phyloP scores from a whole-genome alignment of 2,329 filamentous ascomycete species.

The Aspergillus quadricinctus region DNA sequence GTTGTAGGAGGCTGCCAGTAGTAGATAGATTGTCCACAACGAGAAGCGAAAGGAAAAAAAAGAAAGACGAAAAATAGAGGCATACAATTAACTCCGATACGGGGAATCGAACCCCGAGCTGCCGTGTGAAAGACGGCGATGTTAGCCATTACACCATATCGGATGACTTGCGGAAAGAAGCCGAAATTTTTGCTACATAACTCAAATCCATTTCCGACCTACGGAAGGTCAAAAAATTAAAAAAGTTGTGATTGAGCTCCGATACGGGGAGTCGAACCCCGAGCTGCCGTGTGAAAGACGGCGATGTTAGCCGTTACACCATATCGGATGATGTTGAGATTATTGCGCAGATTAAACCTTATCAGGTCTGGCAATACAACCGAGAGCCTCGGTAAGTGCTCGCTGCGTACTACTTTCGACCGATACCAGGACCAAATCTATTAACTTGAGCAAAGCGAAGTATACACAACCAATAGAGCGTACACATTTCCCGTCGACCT shows the following conservation, averaged over 20 bases:
- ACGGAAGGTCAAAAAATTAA: too few relatives aligned
- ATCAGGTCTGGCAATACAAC: too few relatives aligned
- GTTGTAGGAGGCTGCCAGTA: background rate
- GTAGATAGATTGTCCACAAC: background rate
- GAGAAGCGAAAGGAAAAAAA: background rate
- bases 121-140: background rate
- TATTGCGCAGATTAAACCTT: rapidly evolving
- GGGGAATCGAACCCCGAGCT: background rate
- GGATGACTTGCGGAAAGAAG: background rate
- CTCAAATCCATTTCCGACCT: too few relatives aligned
- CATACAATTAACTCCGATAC: background rate
- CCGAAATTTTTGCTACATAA: background rate
- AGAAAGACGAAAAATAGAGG: background rate
- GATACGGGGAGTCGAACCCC: background rate
- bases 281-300: background rate
- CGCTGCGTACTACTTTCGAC: background rate
- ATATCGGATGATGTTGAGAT: background rate
- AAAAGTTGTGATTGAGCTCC: background rate
- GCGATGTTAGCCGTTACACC: background rate
- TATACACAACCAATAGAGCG: background rate
- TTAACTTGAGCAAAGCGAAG: background rate
- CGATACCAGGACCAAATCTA: background rate
- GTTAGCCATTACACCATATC: background rate
- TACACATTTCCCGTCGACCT: background rate
- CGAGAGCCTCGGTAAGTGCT: background rate